These are phyloP conservation scores for Diaporthe ilicicola DNA, from an alignment of 2,329 filamentous ascomycete species.

Conservation along the genomic window DNA sequence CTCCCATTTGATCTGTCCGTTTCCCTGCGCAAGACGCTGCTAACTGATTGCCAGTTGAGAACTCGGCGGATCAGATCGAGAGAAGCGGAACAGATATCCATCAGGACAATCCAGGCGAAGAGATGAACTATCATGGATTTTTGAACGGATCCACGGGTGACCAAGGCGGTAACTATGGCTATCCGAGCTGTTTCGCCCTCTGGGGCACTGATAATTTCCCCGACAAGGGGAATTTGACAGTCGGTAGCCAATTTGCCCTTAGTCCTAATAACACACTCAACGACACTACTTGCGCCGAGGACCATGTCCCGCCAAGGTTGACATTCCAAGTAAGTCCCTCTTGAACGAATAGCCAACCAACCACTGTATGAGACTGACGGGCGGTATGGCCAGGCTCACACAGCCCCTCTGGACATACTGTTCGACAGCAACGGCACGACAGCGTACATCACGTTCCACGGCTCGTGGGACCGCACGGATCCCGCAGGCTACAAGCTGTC, in stretches of 20 bases:
- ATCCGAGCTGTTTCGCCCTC: conserved; percentile 73
- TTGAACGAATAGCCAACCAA: background rate
- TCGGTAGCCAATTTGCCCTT: conserved; percentile 60
- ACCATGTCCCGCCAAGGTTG: conserved; percentile 61
- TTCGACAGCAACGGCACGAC: conserved; percentile 66
- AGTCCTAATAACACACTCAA: conserved; percentile 45
- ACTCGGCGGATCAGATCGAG: conserved; percentile 68
- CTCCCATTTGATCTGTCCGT: no score
- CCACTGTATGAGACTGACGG: background rate
- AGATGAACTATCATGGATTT: conserved; percentile 74
- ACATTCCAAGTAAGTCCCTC: conserved; percentile 51
- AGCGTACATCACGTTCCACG: conserved; percentile 76
- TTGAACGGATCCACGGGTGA: conserved; percentile 48
- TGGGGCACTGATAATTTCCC: conserved; percentile 65
- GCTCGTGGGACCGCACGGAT: conserved; percentile 63
- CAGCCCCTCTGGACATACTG: conserved; percentile 75
- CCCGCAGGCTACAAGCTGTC: conserved; percentile 52
- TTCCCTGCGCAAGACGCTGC: background rate
- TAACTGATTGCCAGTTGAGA: conserved; percentile 60
- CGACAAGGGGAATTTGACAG: conserved; percentile 48
- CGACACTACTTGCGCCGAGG: conserved; percentile 53
- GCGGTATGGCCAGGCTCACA: conserved; percentile 59
- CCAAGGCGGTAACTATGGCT: conserved; percentile 70
- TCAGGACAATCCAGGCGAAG: conserved; percentile 74
- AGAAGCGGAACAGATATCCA: conserved; percentile 66